Base-by-base conservation (phyloP, 2,329 filamentous ascomycete genomes). In the Bisporella sp. region DNA sequence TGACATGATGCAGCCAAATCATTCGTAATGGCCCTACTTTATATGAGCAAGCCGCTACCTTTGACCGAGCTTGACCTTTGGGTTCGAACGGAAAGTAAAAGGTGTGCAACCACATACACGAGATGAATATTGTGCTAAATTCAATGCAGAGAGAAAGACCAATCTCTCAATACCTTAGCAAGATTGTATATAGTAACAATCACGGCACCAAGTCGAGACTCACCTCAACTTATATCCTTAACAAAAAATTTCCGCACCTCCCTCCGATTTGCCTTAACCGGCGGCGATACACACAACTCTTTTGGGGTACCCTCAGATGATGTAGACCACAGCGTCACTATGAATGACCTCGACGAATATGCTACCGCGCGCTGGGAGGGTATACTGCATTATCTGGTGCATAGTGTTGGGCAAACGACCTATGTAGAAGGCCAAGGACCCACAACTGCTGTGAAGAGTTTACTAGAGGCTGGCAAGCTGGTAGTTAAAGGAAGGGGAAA, bases 331-430 rank as follows among this genome's bases (percentile, higher is more conserved):
- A 77, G 81, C 45, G 79, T 93, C 45, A 82, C 85, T 52, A 69
- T 90, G 8, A 63, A 78, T 1, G 89, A 87, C 59, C 77, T 99
- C 51, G 93, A 99, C 64, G 78, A 82, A 31, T 95, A 92, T 69
- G 90, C 93, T 5, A 81, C 88, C 49, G 81, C 79, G 60, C 91
- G 95, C 64, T 99, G 93, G 91, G 95, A 99, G 68, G 87, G 89
- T 30, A 96, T 99, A 31, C 70, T 99, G 45, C 93, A 96, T 67
- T 99, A 90, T 64, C 91, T 99, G 66, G 93, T 99, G 21, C 87
- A 85, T 51, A 85, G 81, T 54, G 84, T 87, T 6, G 82, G 79
- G 1, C 64, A 68, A 30, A 76, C 79, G 54, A 66, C 73, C 62
- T 63, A 71, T 55, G 63, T 76, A 61, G 56, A 70, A 49, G 65